Evolutionary conservation across 805 yeast genomes (phyloP), one percentile per base, ranked within the genome.

Genomic region (Teunomyces stri): DNA sequence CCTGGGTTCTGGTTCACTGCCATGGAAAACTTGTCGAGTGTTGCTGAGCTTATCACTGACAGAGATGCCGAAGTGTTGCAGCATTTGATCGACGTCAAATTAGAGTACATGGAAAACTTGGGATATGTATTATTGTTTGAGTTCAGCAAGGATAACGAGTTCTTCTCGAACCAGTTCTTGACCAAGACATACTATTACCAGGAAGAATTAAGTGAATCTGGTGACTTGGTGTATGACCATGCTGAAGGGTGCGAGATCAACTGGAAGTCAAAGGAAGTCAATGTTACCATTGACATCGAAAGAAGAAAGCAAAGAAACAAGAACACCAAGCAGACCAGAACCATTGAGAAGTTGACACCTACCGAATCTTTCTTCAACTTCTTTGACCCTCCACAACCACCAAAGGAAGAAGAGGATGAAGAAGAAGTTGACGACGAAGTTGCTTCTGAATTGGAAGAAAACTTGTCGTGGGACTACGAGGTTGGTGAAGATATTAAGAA

Each of bases 1-100:
- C 98, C 99, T 48, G 83, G 87, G 42, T 94, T 94, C 76, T 94
- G 99, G 99, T 78, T 92, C 59, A 94, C 98, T 15, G 96, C 98
- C 5, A 74, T 94, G 68, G 92, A 87, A 66, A 94, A 91, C 70
- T 75, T 94, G 57, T 81, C 83, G 25, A 82, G 87, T 25, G 81
- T 91, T 42, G 80, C 89, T 29, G 95, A 90, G 52, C 82, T 89
- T 54, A 87, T 94, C 58, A 82, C 94, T 38, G 97, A 89, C 47
- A 81, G 96, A 61, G 99, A 94, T 68, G 79, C 85, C 43, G 96
- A 88, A 61, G 92, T 90, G 6, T 78, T 94, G 55, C 75, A 79
- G 51, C 71, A 72, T 59, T 77, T 94, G 60, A 64, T 63, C 28
- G 89, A 94, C 64, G 76, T 94, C 54, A 81, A 83, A 54, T 75